Percentiles rank a stretch among this genome's conserved stretches.
Evolutionary conservation across 257 asterid species (phyloP).

Genomic region (Nemophila menziesii): DNA sequence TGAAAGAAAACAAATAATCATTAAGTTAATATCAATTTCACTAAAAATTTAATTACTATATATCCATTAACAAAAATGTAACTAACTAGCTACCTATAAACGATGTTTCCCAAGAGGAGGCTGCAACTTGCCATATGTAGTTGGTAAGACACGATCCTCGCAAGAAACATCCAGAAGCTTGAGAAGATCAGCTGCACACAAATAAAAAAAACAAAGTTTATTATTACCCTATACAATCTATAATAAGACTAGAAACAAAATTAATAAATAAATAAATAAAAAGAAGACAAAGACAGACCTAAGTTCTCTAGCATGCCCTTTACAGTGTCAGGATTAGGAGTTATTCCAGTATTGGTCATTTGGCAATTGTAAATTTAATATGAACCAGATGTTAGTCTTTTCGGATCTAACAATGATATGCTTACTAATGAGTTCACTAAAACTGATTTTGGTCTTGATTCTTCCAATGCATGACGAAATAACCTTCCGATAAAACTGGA

Average conservation of each 20-base stretch:
- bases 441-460: conserved; percentile 69
- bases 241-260: no score
- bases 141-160: conserved; percentile 40
- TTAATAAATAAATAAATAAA: no score
- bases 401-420: conserved; percentile 73
- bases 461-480: conserved; percentile 69
- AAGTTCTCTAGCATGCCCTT: conserved; percentile 66
- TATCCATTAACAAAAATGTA: no score
- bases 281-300: no score
- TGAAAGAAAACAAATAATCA: no score
- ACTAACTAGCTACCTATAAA: conserved; percentile 55
- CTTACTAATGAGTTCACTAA: conserved; percentile 64
- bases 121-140: conserved; percentile 82
- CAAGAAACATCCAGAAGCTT: conserved; percentile 70
- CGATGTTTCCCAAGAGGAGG: conserved; percentile 95
- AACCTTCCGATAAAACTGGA: conserved; percentile 72
- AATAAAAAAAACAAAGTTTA: conserved; percentile 5
- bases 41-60: no score
- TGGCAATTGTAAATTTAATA: conserved; percentile 57
- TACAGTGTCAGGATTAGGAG: conserved; percentile 56
- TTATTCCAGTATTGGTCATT: conserved; percentile 38
- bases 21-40: no score
- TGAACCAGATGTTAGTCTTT: conserved; percentile 52
- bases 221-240: no score
- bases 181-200: conserved; percentile 59